These are phyloP conservation scores for Cerrena zonata DNA, from an alignment of 1,284 basidiomycete genomes.

Conservation along the genomic window DNA sequence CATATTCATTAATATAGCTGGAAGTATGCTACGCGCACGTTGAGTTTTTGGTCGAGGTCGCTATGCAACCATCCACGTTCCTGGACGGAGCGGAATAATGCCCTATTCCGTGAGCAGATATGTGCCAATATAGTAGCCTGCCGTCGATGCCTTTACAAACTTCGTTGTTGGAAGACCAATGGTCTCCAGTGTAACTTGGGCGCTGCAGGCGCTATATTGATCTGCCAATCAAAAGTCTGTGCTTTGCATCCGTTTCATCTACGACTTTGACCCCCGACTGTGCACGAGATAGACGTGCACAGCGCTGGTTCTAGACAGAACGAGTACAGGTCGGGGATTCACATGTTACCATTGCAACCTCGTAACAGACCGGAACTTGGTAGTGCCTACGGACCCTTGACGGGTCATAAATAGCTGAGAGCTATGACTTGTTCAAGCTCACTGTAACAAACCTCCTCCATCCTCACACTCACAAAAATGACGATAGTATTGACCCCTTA, in stretches of 20 bases:
- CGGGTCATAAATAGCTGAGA: no score
- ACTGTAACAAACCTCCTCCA: background rate
- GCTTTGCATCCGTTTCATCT: background rate
- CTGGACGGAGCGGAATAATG: background rate
- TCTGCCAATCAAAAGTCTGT: background rate
- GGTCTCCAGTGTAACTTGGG: background rate
- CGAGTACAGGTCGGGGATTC: no score
- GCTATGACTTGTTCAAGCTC: background rate
- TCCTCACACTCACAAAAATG: conserved; percentile 31
- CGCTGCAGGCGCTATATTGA: background rate
- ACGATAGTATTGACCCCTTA: conserved; percentile 65
- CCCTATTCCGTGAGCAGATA: background rate
- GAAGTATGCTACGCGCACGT: background rate
- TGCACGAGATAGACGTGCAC: no score
- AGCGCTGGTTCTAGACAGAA: no score
- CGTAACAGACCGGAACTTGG: background rate
- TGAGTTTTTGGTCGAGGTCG: background rate
- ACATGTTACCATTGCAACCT: background rate
- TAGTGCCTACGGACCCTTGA: background rate
- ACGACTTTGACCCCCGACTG: background rate
- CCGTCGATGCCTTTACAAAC: background rate
- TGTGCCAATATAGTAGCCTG: no score
- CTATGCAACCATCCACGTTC: background rate
- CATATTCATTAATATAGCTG: background rate
- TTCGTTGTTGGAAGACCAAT: no score